Evolutionary conservation across 2,329 filamentous ascomycete genomes (phyloP).

Genomic region (Sphaerulina vaccinii): DNA sequence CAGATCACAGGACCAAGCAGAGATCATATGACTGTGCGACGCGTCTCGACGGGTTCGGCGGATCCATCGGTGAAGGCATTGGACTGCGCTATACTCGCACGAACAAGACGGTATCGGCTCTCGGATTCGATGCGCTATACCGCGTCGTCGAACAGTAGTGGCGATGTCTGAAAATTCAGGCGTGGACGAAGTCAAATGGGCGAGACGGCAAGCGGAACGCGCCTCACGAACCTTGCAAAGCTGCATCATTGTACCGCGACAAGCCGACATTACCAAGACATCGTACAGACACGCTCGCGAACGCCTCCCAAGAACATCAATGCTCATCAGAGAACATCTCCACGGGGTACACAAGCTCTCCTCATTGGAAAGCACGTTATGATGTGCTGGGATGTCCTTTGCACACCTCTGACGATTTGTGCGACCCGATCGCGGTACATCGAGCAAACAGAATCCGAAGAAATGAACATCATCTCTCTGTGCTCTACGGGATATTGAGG

Average conservation of each 20-base stretch:
- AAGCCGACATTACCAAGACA: constrained; percentile 6
- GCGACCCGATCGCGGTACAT: not conserved
- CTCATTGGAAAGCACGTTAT: constrained; percentile 1
- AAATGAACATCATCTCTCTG: not conserved
- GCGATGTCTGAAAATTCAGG: not conserved
- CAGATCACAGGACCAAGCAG: constrained; percentile 2
- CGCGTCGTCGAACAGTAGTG: not conserved
- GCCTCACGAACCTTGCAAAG: not conserved
- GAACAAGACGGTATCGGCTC: not conserved
- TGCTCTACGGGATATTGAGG: not conserved
- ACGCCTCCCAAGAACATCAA: constrained; percentile 1
- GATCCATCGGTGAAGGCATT: not conserved
- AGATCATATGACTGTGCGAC: not conserved
- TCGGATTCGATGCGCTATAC: not conserved
- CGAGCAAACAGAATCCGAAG: not conserved
- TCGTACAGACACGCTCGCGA: not conserved
- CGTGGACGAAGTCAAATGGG: not conserved
- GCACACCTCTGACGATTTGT: not conserved
- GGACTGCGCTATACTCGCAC: not conserved
- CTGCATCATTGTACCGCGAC: constrained; percentile 1
- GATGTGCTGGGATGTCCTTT: not conserved
- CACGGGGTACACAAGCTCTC: constrained; percentile 11
- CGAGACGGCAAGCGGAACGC: not conserved
- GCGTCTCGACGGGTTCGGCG: not conserved
- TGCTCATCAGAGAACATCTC: not conserved